These are phyloP conservation scores for Pezicula neosporulosa DNA, from an alignment of 2,329 filamentous ascomycete species.

Conservation along the genomic window DNA sequence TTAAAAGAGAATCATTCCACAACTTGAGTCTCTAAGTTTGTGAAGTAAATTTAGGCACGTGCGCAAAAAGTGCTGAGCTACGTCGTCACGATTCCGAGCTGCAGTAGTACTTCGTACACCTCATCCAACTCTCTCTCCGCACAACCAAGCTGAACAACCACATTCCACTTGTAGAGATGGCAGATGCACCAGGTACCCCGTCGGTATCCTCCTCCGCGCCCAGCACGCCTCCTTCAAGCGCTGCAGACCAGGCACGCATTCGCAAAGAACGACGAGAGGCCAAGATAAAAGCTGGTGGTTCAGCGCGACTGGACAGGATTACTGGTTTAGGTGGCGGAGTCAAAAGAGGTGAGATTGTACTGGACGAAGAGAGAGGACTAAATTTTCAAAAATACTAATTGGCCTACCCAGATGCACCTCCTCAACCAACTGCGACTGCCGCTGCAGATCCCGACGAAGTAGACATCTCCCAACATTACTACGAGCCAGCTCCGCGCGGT, in stretches of 20 bases:
- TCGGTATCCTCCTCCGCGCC: constrained; percentile 14
- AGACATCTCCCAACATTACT: constrained; percentile 72
- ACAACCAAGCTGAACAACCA: too few relatives aligned
- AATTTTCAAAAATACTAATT: constrained; percentile 1
- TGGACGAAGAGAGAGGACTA: background rate
- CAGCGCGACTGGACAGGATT: constrained; percentile 70
- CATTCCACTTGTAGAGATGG: constrained; percentile 15
- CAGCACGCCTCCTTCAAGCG: constrained; percentile 32
- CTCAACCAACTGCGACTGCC: constrained; percentile 30
- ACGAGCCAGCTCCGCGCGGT: constrained; percentile 48
- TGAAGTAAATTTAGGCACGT: too few relatives aligned
- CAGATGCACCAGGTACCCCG: constrained; percentile 18
- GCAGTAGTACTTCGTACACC: too few relatives aligned
- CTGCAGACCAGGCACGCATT: constrained; percentile 65
- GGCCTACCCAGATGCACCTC: constrained; percentile 27
- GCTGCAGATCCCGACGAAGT: constrained; percentile 68
- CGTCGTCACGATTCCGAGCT: too few relatives aligned
- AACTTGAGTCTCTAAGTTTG: too few relatives aligned
- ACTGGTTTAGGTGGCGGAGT: constrained; percentile 63
- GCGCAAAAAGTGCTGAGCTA: too few relatives aligned
- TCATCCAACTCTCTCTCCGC: too few relatives aligned
- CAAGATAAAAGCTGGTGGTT: constrained; percentile 71
- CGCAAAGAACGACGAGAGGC: constrained; percentile 78
- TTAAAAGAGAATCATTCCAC: too few relatives aligned
- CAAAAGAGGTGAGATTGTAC: constrained; percentile 35